Conservation (phyloP, 2,329 filamentous ascomycete genomes). For the Cordyceps javanica region DNA sequence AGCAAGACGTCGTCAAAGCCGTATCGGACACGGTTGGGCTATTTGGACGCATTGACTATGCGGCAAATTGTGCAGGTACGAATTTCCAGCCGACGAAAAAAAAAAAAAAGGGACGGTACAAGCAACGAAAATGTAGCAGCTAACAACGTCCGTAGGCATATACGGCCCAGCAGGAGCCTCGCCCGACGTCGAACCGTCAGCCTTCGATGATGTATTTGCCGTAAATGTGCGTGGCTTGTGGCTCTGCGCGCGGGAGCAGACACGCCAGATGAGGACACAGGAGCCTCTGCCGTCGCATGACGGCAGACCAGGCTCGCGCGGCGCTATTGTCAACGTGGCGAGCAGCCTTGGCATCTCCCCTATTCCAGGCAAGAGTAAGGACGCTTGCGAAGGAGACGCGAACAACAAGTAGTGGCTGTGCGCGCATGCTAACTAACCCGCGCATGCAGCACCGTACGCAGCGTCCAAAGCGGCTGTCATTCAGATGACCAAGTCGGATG, state of each 20-base stretch:
- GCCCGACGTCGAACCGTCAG: constrained; percentile 25
- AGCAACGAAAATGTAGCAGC: not conserved
- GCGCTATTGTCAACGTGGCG: constrained; percentile 40
- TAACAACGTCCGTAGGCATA: constrained; percentile 24
- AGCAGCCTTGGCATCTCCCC: constrained; percentile 37
- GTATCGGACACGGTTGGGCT: constrained; percentile 26
- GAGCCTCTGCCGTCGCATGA: constrained; percentile 36
- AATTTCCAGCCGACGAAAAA: not conserved
- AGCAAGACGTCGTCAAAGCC: constrained; percentile 27
- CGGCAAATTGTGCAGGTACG: constrained; percentile 37
- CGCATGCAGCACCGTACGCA: constrained; percentile 35
- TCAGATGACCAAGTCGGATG: constrained; percentile 39
- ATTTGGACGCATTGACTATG: constrained; percentile 39
- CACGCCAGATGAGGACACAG: constrained; percentile 37
- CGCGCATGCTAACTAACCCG: not conserved
- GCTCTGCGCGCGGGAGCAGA: constrained; percentile 36
- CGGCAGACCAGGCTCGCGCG: constrained; percentile 33
- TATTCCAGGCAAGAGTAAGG: constrained; percentile 34
- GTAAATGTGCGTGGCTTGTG: constrained; percentile 40
- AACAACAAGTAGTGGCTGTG: not conserved
- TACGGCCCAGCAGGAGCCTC: constrained; percentile 31
- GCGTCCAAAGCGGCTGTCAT: constrained; percentile 41
- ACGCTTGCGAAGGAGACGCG: not conserved
- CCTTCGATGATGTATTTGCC: constrained; percentile 37
- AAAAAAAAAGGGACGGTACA: not conserved